Evolutionary conservation across 371 early-diverging fungal genomes (phyloP).

Genomic region (Mortierella sp.): DNA sequence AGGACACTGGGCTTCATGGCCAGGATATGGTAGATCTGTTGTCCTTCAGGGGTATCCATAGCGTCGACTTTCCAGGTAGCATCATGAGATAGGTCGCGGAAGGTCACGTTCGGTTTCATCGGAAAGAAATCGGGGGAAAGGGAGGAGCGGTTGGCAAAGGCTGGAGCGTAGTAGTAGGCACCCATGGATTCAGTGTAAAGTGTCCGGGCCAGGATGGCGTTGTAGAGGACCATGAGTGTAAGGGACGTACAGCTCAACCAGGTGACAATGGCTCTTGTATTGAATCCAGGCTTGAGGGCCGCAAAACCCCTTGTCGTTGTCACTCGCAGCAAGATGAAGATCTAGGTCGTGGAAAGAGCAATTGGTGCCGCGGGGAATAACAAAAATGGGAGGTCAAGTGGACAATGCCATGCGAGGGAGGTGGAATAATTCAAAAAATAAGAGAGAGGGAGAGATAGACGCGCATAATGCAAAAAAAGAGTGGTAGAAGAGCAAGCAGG

Average conservation of each 20-base stretch:
- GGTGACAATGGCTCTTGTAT: conserved; percentile 47
- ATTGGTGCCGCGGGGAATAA: not conserved
- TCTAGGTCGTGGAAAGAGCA: conserved; percentile 14
- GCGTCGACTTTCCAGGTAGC: conserved; percentile 15
- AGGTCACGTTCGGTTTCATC: conserved; percentile 20
- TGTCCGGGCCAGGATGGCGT: conserved; percentile 30
- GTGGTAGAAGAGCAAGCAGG: not conserved
- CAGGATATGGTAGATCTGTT: conserved; percentile 25
- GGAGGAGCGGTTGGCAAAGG: not conserved
- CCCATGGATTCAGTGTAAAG: conserved; percentile 53
- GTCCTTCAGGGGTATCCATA: not conserved
- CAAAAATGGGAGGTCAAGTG: not conserved
- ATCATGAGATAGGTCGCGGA: conserved; percentile 25
- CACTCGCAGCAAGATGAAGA: conserved; percentile 51
- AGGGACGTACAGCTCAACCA: conserved; percentile 45
- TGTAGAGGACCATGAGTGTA: conserved; percentile 40
- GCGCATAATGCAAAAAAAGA: not conserved
- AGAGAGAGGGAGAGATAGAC: not conserved
- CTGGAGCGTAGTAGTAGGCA: conserved; percentile 32
- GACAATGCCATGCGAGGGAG: not conserved
- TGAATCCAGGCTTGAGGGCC: conserved; percentile 51
- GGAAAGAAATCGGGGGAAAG: not conserved
- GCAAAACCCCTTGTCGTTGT: conserved; percentile 56
- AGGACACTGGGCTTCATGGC: conserved; percentile 37
- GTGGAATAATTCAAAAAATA: not conserved